Base-by-base conservation (phyloP, 2,329 filamentous ascomycete genomes). In the Beauveria medogensis region DNA sequence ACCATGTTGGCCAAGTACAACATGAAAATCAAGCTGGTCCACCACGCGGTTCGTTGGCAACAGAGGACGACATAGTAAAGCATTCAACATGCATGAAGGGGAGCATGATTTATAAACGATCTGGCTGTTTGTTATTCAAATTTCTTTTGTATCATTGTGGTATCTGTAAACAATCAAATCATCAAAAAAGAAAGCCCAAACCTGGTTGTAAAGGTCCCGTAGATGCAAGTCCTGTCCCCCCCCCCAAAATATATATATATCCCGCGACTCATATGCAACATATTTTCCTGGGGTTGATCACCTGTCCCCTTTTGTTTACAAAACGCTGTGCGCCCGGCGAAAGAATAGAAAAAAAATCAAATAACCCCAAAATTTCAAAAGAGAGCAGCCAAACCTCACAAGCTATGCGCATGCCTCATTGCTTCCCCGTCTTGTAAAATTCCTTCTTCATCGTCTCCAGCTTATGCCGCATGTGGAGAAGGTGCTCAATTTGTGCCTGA, bases 361-460 rank as follows among this genome's bases (percentile, higher is more conserved):
- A 52, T 4, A 30, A 37, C 28, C 5, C 34, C 34, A 37, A 16
- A 16, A 6, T 6, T 5, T 6, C 14, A 37, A 10, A 16, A 6
- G 5, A 16, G 5, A 44, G 34, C 28, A 46, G 28, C 5, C 28
- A 5, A 46, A 56, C 43, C 37, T 5, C 54, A 48, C 37, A 20
- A 24, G 24, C 30, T 34, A 12, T 34, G 34, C 12, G 6, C n/a
- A 44, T 22, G 16, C 50, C 44, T 52, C 58, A 47, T 22, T 20
- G 37, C 79, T 76, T 64, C 34, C 34, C 34, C 5, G 34, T 37
- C 71, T 72, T 43, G 66, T 84, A 80, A 50, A 88, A 87, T 62
- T 84, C 78, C 64, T 70, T 74, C 76, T 87, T 87, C 79, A 87
- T 79, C n/a, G 65, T 65, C 64, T 79, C 75, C 53, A 88, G 72